phyloP scores from a whole-genome alignment of 192 early-diverging fungal genomes.

The Kickxella alabastrina region DNA sequence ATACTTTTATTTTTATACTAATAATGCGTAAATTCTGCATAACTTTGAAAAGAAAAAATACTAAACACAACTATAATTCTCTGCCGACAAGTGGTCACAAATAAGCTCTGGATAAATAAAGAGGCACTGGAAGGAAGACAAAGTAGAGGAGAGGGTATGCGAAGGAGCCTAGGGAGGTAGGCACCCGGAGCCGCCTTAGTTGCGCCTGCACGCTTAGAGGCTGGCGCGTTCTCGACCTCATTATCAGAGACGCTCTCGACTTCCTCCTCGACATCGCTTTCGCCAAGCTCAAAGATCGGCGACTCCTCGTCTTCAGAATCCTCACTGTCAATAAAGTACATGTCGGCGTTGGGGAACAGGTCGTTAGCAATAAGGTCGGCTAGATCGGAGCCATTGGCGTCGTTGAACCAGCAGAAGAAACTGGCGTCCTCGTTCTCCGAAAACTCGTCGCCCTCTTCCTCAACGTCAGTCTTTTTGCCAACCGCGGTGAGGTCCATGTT shows the following conservation, averaged over 20 bases:
- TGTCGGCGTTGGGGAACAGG: slow-evolving; percentile 79
- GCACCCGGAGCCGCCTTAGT: too few relatives aligned
- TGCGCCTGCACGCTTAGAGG: slow-evolving; percentile 38
- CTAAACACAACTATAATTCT: too few relatives aligned
- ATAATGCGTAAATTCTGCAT: too few relatives aligned
- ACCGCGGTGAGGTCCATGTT: slow-evolving; percentile 53
- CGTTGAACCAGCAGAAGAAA: slow-evolving; percentile 53
- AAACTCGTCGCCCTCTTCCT: slow-evolving; percentile 43
- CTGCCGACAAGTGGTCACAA: too few relatives aligned
- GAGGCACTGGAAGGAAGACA: too few relatives aligned
- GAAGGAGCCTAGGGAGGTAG: too few relatives aligned
- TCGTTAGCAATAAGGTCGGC: slow-evolving; percentile 49
- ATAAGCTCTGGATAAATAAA: too few relatives aligned
- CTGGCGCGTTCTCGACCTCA: slow-evolving; percentile 31
- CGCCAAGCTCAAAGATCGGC: slow-evolving; percentile 56
- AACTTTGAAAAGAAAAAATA: too few relatives aligned
- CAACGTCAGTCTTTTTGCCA: slow-evolving; percentile 32
- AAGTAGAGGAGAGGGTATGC: too few relatives aligned
- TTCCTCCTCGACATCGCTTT: slow-evolving; percentile 27
- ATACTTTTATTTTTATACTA: too few relatives aligned
- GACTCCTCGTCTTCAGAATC: slow-evolving; percentile 68
- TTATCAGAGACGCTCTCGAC: slow-evolving; percentile 10
- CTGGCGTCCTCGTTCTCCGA: slow-evolving; percentile 44
- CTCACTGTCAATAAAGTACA: slow-evolving; percentile 80
- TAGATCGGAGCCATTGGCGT: slow-evolving; percentile 46